A percentile compares a stretch with the other conserved stretches of the same genome.
Evolutionary conservation across 257 asterid species (phyloP).

Genomic region (Catharanthus roseus): DNA sequence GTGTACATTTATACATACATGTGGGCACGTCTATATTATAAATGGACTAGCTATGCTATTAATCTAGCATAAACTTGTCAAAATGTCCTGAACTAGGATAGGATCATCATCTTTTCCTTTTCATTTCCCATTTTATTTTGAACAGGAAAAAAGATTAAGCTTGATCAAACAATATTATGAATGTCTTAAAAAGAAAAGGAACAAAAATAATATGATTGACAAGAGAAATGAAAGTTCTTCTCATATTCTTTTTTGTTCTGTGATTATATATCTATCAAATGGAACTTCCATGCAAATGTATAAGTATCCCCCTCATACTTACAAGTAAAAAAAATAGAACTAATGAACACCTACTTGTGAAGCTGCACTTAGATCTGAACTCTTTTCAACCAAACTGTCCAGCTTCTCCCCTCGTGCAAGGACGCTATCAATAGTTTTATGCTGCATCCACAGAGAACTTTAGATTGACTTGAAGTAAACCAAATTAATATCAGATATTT

Average conservation of each 20-base stretch:
- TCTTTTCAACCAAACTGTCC: constrained; percentile 91
- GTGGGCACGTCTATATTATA: no score
- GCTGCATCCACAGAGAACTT: constrained; percentile 38
- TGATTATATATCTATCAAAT: background rate
- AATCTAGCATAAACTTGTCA: no score
- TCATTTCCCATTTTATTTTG: background rate
- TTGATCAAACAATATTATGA: no score
- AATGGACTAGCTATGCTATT: no score
- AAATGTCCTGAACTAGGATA: no score
- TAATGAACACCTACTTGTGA: constrained; percentile 55
- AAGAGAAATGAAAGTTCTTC: background rate
- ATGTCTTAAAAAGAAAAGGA: no score
- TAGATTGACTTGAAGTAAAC: background rate
- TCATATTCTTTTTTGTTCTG: background rate
- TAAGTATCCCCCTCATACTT: background rate
- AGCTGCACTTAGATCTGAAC: constrained; percentile 93
- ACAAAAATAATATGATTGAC: background rate
- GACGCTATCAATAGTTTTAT: constrained; percentile 94
- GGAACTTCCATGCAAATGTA: background rate
- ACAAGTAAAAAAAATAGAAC: background rate
- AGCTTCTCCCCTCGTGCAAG: constrained; percentile 88
- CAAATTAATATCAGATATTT: background rate
- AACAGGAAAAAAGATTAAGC: background rate
- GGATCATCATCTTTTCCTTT: no score
- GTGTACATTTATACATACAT: no score